phyloP scores from a whole-genome alignment of 1,284 basidiomycete genomes.

The Ustilago nuda region DNA sequence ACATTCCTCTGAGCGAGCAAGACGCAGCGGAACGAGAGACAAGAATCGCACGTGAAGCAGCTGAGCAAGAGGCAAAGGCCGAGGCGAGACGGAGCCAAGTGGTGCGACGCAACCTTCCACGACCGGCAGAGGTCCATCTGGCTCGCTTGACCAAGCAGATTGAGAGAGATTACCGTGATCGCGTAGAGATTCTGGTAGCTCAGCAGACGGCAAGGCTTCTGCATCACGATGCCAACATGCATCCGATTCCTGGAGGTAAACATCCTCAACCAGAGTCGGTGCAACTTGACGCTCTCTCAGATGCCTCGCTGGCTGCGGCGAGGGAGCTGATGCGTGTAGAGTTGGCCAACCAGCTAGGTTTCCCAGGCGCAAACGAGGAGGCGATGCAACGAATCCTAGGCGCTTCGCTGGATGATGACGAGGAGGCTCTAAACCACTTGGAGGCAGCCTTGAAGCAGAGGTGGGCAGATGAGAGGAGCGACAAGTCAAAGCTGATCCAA shows the following conservation, averaged over 20 bases:
- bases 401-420: conserved; percentile 70
- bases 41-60: conserved; percentile 74
- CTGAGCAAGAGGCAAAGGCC: conserved; percentile 79
- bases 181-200: conserved; percentile 79
- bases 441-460: conserved; percentile 73
- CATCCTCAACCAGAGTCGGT: conserved; percentile 81
- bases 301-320: conserved; percentile 81
- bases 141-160: conserved; percentile 74
- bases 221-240: conserved; percentile 86
- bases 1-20: conserved; percentile 49
- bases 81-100: conserved; percentile 83
- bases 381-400: conserved; percentile 74
- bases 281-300: conserved; percentile 80
- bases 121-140: conserved; percentile 85
- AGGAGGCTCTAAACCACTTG: conserved; percentile 70
- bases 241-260: conserved; percentile 87
- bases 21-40: conserved; percentile 95
- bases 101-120: conserved; percentile 85
- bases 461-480: conserved; percentile 71
- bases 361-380: conserved; percentile 82
- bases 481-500: conserved; percentile 75
- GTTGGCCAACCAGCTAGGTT: conserved; percentile 81
- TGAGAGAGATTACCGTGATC: conserved; percentile 55
- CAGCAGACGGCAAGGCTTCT: conserved; percentile 83
- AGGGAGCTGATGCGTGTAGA: conserved; percentile 81